A percentile compares a stretch with the other conserved stretches of the same genome.
Conservation (phyloP, 1,284 basidiomycete genomes). For the Volvariella volvacea region DNA sequence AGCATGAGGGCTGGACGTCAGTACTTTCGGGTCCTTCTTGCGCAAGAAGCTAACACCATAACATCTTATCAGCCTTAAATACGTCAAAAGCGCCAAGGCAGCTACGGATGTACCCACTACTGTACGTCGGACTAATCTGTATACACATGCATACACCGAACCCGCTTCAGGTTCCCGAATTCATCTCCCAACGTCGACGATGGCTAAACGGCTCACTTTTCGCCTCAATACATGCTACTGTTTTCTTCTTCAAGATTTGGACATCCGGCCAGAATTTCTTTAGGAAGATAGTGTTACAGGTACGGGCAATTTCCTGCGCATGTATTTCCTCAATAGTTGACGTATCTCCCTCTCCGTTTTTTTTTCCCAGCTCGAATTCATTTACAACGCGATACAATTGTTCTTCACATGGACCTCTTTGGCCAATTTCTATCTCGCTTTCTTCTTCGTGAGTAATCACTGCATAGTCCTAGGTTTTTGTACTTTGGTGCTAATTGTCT, state of each 20-base stretch:
- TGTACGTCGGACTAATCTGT: slow-evolving; percentile 25
- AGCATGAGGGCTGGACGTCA: slow-evolving; percentile 73
- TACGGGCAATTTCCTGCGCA: slow-evolving; percentile 20
- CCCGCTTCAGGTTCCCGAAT: slow-evolving; percentile 61
- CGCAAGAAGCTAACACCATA: background rate
- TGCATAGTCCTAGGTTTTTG: background rate
- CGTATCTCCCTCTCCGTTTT: background rate
- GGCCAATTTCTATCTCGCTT: slow-evolving; percentile 78
- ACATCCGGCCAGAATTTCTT: slow-evolving; percentile 86
- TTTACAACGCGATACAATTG: slow-evolving; percentile 76
- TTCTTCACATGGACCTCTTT: slow-evolving; percentile 81
- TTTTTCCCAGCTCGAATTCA: slow-evolving; percentile 58
- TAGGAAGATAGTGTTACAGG: slow-evolving; percentile 75
- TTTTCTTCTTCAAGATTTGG: slow-evolving; percentile 84
- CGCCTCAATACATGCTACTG: slow-evolving; percentile 81
- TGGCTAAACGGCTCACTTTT: slow-evolving; percentile 89
- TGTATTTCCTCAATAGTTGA: background rate
- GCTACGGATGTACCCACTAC: slow-evolving; percentile 83
- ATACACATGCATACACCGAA: background rate
- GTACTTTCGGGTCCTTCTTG: slow-evolving; percentile 20
- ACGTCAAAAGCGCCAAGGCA: slow-evolving; percentile 89
- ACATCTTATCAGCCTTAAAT: slow-evolving; percentile 55
- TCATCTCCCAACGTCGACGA: slow-evolving; percentile 85
- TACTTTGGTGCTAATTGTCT: too few species aligned
- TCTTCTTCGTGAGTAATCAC: slow-evolving; percentile 71